Evolutionary conservation across 345 rosid species (phyloP).

Genomic region (Boechera divaricarpa): DNA sequence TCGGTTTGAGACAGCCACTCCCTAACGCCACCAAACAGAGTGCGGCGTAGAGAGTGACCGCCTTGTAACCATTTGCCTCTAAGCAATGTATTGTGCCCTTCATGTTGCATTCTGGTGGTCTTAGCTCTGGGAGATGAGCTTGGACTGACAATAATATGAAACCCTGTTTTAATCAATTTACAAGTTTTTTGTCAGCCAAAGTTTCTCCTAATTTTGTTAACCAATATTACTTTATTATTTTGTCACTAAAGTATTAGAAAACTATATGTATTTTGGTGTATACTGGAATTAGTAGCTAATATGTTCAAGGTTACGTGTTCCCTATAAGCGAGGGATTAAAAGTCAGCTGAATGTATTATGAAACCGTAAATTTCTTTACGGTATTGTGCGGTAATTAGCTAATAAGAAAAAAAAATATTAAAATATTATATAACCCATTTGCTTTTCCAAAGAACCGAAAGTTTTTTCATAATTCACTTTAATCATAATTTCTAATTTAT

Average conservation of each 20-base stretch:
- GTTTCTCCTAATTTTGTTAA: background rate
- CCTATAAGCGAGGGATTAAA: background rate
- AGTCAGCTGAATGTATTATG: background rate
- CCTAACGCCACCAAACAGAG: slow-evolving; percentile 89
- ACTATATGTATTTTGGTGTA: background rate
- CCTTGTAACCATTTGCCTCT: slow-evolving; percentile 76
- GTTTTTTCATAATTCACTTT: slow-evolving; percentile 32
- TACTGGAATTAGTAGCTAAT: background rate
- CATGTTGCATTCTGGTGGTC: slow-evolving; percentile 81
- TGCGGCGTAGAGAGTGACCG: slow-evolving; percentile 68
- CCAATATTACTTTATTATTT: background rate
- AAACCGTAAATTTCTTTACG: slow-evolving; percentile 2
- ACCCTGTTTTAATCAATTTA: slow-evolving; percentile 57
- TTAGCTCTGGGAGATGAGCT: slow-evolving; percentile 87
- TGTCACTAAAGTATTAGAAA: no score
- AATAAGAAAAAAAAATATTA: background rate
- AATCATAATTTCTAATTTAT: slow-evolving; percentile 1
- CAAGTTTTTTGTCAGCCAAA: slow-evolving; percentile 16
- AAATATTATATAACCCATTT: slow-evolving; percentile 28
- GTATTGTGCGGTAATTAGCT: background rate
- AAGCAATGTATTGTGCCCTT: slow-evolving; percentile 46
- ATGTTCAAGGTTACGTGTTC: background rate
- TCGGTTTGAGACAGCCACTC: slow-evolving; percentile 97
- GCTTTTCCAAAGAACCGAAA: slow-evolving; percentile 45
- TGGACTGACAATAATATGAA: slow-evolving; percentile 83